Conservation (phyloP, 2,329 filamentous ascomycete genomes). For the Sporothrix sp. region DNA sequence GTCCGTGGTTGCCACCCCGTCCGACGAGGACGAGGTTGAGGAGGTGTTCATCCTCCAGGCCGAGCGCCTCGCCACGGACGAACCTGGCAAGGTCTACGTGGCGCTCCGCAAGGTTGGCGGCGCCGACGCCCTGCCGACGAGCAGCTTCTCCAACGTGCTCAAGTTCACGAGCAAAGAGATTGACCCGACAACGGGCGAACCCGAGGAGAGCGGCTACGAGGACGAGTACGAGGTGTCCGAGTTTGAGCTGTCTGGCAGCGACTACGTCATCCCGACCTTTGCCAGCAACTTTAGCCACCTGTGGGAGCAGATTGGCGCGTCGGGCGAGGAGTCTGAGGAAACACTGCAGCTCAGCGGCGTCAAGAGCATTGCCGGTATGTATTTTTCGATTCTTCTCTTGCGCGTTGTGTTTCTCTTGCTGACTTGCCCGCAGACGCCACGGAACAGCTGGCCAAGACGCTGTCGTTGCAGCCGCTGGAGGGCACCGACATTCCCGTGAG, state of each 20-base stretch:
- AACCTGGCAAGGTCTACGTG: conserved; percentile 89
- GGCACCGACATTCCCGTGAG: conserved; percentile 86
- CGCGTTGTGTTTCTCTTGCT: conserved; percentile 9
- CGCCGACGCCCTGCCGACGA: conserved; percentile 64
- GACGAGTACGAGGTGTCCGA: conserved; percentile 97
- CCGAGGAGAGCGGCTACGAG: conserved; percentile 86
- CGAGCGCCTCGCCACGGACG: conserved; percentile 69
- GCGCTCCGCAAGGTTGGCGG: conserved; percentile 79
- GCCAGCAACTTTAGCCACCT: conserved; percentile 91
- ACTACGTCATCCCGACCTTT: conserved; percentile 90
- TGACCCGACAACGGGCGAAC: conserved; percentile 84
- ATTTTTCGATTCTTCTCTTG: not conserved
- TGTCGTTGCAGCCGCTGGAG: conserved; percentile 88
- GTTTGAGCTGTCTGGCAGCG: conserved; percentile 79
- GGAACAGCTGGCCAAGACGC: conserved; percentile 73
- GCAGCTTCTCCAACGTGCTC: conserved; percentile 81
- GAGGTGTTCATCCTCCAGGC: conserved; percentile 93
- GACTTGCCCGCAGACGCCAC: conserved; percentile 61
- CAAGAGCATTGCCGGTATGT: conserved; percentile 85
- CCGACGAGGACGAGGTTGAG: conserved; percentile 72
- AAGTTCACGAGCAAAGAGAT: conserved; percentile 99
- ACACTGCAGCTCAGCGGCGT: conserved; percentile 79
- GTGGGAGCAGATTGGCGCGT: conserved; percentile 87
- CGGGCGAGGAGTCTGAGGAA: conserved; percentile 82
- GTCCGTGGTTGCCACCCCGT: conserved; percentile 67